Conservation (phyloP, 345 rosid genomes). For the sweet orange (Citrus sinensis) region DVS_A1.0 CM039166.1:23365001-23365500, state of each 20-base stretch:
- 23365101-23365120: conserved; percentile 48
- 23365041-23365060: background rate
- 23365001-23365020: background rate
- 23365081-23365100: conserved; percentile 63
- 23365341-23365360: conserved; percentile 47
- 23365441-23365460: background rate
- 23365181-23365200: background rate
- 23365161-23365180: background rate
- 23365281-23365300: conserved; percentile 45
- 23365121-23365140: conserved; percentile 65
- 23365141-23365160: background rate
- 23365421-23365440: background rate
- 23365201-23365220: background rate
- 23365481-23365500: background rate
- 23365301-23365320: conserved; percentile 33
- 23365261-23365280: conserved; percentile 45
- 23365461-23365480: background rate
- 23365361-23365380: conserved; percentile 61
- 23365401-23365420: background rate
- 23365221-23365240: conserved; percentile 29
- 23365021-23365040: background rate
- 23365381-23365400: conserved; percentile 57
- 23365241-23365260: conserved; percentile 60
- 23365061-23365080: conserved; percentile 43
- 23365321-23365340: conserved; percentile 44